Evolutionary conservation across 768 basidiomycete genomes (phyloP).

Genomic region (Lactifluus echinatus): DNA sequence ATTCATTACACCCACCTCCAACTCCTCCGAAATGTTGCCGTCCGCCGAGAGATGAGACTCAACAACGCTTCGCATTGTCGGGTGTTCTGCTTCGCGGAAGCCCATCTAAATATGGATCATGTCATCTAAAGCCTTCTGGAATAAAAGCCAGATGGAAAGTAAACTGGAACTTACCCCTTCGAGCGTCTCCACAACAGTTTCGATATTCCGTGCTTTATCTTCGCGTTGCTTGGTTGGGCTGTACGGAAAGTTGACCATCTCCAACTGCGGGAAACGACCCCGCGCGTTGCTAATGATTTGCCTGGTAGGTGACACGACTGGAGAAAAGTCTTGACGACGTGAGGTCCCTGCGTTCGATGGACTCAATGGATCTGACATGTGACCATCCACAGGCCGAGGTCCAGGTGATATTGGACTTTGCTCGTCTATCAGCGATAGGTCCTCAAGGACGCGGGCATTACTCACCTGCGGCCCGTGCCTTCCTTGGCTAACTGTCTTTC

Average conservation of each 20-base stretch:
- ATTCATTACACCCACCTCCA: constrained; percentile 59
- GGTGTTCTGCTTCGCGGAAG: constrained; percentile 48
- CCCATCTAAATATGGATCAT: constrained; percentile 48
- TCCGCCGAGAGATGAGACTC: constrained; percentile 28
- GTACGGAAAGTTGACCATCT: constrained; percentile 52
- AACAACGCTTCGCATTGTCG: constrained; percentile 43
- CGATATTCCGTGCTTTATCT: constrained; percentile 3
- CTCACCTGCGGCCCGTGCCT: constrained; percentile 4
- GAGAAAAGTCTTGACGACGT: neutral
- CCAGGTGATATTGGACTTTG: constrained; percentile 11
- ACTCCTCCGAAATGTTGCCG: constrained; percentile 44
- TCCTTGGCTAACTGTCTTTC: neutral
- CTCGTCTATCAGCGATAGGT: neutral
- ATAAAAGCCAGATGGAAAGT: neutral
- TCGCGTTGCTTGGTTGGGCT: constrained; percentile 26
- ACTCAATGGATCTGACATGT: neutral
- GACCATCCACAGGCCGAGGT: neutral
- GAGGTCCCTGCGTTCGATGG: neutral
- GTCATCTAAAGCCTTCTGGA: neutral
- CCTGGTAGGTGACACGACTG: neutral
- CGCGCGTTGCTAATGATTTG: constrained; percentile 56
- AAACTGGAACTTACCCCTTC: constrained; percentile 46
- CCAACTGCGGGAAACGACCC: constrained; percentile 51
- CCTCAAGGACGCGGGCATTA: neutral
- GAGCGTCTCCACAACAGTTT: constrained; percentile 26